A percentile compares a stretch with the other conserved stretches of the same genome.
These are phyloP conservation scores for Amoeboaphelidium protococcarum DNA, from an alignment of 371 early-diverging fungal species.

Conservation along the genomic window DNA sequence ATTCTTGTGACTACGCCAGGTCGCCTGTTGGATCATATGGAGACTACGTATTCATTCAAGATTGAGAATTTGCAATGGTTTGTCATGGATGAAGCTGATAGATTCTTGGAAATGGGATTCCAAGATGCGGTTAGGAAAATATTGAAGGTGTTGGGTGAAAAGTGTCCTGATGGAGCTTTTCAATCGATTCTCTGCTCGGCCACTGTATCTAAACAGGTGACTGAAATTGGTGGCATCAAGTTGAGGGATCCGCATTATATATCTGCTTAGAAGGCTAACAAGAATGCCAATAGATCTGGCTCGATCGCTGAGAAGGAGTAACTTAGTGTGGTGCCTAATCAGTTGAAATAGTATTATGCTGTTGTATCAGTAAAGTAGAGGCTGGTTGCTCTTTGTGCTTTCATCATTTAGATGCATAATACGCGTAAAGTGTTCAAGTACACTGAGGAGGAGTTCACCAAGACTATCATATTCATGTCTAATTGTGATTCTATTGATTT, in stretches of 20 bases:
- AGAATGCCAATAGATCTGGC: not conserved
- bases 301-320: not conserved
- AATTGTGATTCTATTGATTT: conserved; percentile 81
- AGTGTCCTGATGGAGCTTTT: not conserved
- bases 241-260: not conserved
- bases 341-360: conserved; percentile 53
- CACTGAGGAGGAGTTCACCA: conserved; percentile 8
- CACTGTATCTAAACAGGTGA: not conserved
- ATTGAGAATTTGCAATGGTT: not conserved
- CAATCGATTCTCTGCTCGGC: not conserved
- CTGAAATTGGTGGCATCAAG: not conserved
- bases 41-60: conserved; percentile 9
- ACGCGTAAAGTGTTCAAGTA: conserved; percentile 10
- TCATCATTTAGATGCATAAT: conserved; percentile 25
- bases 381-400: conserved; percentile 46
- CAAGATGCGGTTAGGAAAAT: conserved; percentile 5
- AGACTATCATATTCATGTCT: conserved; percentile 59
- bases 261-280: not conserved
- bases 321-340: conserved; percentile 22
- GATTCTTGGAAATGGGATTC: conserved; percentile 9
- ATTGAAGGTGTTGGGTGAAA: not conserved
- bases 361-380: conserved; percentile 68
- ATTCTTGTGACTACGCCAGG: conserved; percentile 17
- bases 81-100: conserved; percentile 19
- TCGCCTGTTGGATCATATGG: conserved; percentile 10